Percentiles rank a stretch among this genome's conserved stretches.
These are phyloP conservation scores for Claviceps sp. DNA, from an alignment of 2,329 filamentous ascomycete genomes.

Conservation along the genomic window DNA sequence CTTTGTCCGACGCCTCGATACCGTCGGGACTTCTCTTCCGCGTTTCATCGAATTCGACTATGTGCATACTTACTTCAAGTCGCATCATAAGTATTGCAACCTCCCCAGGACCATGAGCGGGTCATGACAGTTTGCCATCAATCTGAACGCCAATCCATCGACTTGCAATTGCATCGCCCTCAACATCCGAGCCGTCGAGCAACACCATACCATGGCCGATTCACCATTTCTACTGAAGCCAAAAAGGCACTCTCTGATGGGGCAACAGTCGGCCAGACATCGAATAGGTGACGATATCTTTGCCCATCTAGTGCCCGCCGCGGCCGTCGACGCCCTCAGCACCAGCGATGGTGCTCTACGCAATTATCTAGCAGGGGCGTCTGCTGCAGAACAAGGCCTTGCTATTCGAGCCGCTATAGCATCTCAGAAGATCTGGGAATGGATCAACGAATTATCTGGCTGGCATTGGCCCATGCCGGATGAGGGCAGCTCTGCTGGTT, in stretches of 20 bases:
- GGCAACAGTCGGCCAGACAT: slow-evolving; percentile 31
- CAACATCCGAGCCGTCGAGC: neutral
- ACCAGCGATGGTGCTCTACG: slow-evolving; percentile 38
- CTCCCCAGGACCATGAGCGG: slow-evolving; percentile 23
- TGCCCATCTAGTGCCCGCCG: slow-evolving; percentile 44
- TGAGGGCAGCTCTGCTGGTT: slow-evolving; percentile 35
- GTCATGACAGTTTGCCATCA: slow-evolving; percentile 6
- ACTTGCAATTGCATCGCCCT: neutral
- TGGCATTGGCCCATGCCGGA: slow-evolving; percentile 40
- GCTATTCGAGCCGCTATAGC: slow-evolving; percentile 56
- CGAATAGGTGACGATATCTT: slow-evolving; percentile 44
- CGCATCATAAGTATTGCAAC: slow-evolving; percentile 14
- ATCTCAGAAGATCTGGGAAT: slow-evolving; percentile 57
- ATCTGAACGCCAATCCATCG: neutral
- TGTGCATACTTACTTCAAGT: slow-evolving; percentile 7
- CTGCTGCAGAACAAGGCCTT: slow-evolving; percentile 54
- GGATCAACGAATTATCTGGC: slow-evolving; percentile 55
- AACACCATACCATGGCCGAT: slow-evolving; percentile 19
- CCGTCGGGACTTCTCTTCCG: neutral
- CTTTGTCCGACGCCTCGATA: neutral
- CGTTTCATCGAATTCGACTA: slow-evolving; percentile 4
- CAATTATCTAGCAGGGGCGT: slow-evolving; percentile 48
- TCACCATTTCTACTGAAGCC: slow-evolving; percentile 19
- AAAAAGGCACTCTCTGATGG: slow-evolving; percentile 18
- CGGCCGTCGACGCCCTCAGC: slow-evolving; percentile 46